A percentile compares a stretch with the other conserved stretches of the same genome.
These are phyloP conservation scores for Pinus tabuliformis DNA, from an alignment of 75 land plant genomes.

Conservation along the genomic window DNA sequence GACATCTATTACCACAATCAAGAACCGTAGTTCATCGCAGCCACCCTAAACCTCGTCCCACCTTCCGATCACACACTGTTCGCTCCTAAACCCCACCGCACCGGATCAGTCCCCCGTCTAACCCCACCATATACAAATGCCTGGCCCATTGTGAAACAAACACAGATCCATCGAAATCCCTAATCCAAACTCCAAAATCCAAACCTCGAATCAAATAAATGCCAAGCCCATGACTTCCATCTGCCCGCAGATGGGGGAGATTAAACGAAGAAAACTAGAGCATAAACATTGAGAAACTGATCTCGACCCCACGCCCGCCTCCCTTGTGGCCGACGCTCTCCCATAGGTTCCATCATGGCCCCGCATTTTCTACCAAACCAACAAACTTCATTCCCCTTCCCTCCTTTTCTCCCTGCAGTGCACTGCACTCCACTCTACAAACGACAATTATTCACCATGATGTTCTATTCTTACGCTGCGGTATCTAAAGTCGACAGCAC, in stretches of 20 bases:
- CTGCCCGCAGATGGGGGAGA: background rate
- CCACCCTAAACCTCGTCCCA: background rate
- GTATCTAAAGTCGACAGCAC: constrained; percentile 5
- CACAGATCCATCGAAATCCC: too few relatives aligned
- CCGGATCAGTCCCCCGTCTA: background rate
- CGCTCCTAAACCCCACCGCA: too few relatives aligned
- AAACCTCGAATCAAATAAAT: background rate
- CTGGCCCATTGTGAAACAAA: background rate
- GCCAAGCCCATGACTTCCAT: background rate
- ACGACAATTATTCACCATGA: constrained; percentile 10
- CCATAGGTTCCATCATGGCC: constrained; percentile 6
- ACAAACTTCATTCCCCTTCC: background rate
- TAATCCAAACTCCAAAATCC: background rate
- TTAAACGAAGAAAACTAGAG: background rate
- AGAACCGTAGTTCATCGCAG: background rate
- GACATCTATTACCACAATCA: too few relatives aligned
- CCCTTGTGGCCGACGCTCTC: background rate
- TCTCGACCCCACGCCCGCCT: background rate
- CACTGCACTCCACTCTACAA: constrained; percentile 4
- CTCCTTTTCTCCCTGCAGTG: background rate
- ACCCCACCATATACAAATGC: background rate
- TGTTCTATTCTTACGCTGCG: constrained; percentile 6
- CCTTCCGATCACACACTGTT: background rate
- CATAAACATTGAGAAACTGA: too few relatives aligned
- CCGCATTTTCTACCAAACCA: constrained; percentile 5